Conservation (phyloP, 23 red algal genomes). For the Gracilaria domingensis region DNA sequence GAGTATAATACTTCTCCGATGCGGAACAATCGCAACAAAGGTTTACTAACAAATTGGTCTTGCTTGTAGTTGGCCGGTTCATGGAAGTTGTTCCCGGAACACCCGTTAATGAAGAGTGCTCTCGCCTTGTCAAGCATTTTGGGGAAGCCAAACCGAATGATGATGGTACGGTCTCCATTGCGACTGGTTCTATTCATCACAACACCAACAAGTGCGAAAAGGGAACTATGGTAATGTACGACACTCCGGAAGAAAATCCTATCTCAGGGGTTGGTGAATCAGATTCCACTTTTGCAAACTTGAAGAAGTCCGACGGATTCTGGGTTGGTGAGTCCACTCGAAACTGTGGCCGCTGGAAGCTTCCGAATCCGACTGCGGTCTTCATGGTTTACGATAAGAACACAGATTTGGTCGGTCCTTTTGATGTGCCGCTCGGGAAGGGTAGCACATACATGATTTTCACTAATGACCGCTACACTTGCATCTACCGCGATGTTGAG, state of each 20-base stretch:
- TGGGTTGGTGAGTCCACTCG: constrained; percentile 58
- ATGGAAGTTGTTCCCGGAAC: constrained; percentile 42
- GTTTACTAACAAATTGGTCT: neutral
- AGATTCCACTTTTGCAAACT: constrained; percentile 18
- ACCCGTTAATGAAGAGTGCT: constrained; percentile 34
- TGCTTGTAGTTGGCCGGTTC: constrained; percentile 11
- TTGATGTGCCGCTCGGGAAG: constrained; percentile 27
- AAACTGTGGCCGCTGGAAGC: constrained; percentile 45
- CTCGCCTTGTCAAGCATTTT: constrained; percentile 33
- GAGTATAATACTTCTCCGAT: neutral
- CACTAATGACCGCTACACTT: constrained; percentile 49
- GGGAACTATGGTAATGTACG: constrained; percentile 45
- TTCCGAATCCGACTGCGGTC: constrained; percentile 59
- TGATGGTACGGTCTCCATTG: constrained; percentile 18
- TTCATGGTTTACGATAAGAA: constrained; percentile 51
- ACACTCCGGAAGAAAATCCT: constrained; percentile 21
- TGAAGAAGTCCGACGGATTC: constrained; percentile 36
- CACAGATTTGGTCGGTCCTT: constrained; percentile 40
- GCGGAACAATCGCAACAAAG: neutral
- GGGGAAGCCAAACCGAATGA: constrained; percentile 11
- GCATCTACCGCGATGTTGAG: constrained; percentile 39
- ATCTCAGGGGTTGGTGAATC: constrained; percentile 27
- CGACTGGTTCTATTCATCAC: constrained; percentile 28
- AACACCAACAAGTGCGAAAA: constrained; percentile 20
- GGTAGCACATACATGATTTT: constrained; percentile 51